Evolutionary conservation across 805 yeast species (phyloP), one percentile per base, ranked within the genome.

Genomic region (Monosporozyma siamensis): DNA sequence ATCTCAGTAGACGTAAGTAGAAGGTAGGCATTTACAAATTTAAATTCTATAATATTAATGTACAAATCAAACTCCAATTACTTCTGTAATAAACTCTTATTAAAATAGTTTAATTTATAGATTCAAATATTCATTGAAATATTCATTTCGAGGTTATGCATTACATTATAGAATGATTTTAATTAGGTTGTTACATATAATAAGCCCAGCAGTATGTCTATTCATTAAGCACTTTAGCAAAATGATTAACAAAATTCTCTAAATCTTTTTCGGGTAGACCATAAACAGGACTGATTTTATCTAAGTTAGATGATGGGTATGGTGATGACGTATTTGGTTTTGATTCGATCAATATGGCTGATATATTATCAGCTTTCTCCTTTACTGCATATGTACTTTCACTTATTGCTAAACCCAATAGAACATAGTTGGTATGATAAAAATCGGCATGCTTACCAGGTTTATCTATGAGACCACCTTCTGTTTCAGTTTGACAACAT

Each of bases 371-470:
- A 11, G 11, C 17, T 10, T 11, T 18, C 10, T 10, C 15, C 18
- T 32, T 18, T 1, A 25, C 11, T 15, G 43, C 26, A 17, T 43
- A 37, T 18, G 14, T 18, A 31, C 41, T 46, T 31, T 58, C 59
- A 2, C 60, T 43, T 10, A 54, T 43, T 3, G 55, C 74, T 23
- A 90, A 65, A 0, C 98, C 99, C 42, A 82, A 65, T 2, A 89
- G 64, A 0, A 80, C 78, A 58, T 92, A 92, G 56, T 89, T 87
- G 1, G 96, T 81, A 56, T 92, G 99, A 61, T 92, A 92, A 45
- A 80, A 82, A 59, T 92, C 99, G 0, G 92, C 78, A 6, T 61
- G 52, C 47, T 73, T 76, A 1, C 86, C 86, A 0, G 97, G 97
- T 59, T 92, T 92, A 59, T 92, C 99, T 38, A 80, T 64, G 17